Evolutionary conservation across 495 filamentous ascomycete genomes (phyloP).

Genomic region (Podospora appendiculata): DNA sequence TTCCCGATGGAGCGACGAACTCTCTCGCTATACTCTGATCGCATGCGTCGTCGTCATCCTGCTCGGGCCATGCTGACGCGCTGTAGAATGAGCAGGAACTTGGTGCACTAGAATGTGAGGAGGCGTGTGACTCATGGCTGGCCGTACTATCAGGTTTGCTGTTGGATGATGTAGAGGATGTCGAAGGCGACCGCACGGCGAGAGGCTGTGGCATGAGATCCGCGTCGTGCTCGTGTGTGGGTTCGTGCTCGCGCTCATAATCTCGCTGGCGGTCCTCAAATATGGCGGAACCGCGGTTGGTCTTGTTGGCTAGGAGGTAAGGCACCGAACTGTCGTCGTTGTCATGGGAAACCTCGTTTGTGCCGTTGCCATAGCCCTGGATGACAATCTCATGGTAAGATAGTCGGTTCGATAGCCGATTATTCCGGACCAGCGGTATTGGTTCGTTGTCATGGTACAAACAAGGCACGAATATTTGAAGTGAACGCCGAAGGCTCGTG

Average conservation of each 20-base stretch:
- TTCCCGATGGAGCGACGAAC: no score
- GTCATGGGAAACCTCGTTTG: slow-evolving; percentile 18
- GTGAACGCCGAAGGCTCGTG: slow-evolving; percentile 22
- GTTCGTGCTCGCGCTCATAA: not conserved
- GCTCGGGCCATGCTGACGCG: not conserved
- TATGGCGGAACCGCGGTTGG: not conserved
- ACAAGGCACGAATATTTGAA: slow-evolving; percentile 9
- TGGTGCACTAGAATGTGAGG: slow-evolving; percentile 6
- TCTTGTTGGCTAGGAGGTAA: not conserved
- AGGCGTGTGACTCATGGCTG: slow-evolving; percentile 4
- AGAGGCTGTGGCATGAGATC: slow-evolving; percentile 6
- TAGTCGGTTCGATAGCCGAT: slow-evolving; percentile 2
- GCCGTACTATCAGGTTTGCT: slow-evolving; percentile 17
- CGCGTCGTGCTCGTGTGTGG: not conserved
- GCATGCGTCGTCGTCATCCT: not conserved
- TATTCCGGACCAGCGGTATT: slow-evolving; percentile 3
- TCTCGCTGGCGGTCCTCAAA: not conserved
- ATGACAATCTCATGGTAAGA: slow-evolving; percentile 33
- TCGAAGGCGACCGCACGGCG: slow-evolving; percentile 18
- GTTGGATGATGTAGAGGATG: slow-evolving; percentile 11
- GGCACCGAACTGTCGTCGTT: not conserved
- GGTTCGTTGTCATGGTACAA: slow-evolving; percentile 2
- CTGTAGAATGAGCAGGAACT: not conserved
- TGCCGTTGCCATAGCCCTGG: slow-evolving; percentile 36
- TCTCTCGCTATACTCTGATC: not conserved